Evolutionary conservation across 1,139 yeast genomes (phyloP).

Genomic region (Suhomyces kunorum): DNA sequence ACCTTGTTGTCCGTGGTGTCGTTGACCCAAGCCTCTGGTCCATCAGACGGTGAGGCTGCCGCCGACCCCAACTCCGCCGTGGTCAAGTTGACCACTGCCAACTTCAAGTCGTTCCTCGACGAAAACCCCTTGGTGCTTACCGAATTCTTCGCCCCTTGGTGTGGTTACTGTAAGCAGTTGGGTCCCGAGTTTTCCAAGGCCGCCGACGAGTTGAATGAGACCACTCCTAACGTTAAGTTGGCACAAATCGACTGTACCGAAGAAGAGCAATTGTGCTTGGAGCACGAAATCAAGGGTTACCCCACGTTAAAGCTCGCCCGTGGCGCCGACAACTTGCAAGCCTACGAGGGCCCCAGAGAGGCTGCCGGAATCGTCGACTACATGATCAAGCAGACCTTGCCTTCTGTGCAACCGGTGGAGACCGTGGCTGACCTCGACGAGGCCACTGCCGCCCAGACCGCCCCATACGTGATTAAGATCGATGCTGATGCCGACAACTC

Average conservation of each 20-base stretch:
- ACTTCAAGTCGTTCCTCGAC: constrained; percentile 63
- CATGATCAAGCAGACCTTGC: constrained; percentile 82
- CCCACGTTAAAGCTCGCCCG: constrained; percentile 89
- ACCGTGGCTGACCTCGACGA: constrained; percentile 52
- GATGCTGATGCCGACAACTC: constrained; percentile 9
- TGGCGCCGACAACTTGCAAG: constrained; percentile 17
- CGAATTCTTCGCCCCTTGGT: constrained; percentile 99
- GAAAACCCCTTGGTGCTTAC: constrained; percentile 83
- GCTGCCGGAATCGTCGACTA: constrained; percentile 74
- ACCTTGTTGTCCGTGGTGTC: constrained; percentile 41
- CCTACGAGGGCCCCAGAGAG: constrained; percentile 80
- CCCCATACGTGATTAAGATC: constrained; percentile 56
- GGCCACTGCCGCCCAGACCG: constrained; percentile 46
- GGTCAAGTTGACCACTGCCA: constrained; percentile 64
- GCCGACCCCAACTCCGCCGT: constrained; percentile 89
- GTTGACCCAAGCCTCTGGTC: constrained; percentile 39
- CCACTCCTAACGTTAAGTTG: constrained; percentile 63
- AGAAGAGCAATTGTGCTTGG: constrained; percentile 76
- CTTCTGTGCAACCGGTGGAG: constrained; percentile 64
- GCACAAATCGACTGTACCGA: constrained; percentile 95
- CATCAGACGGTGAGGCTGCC: constrained; percentile 57
- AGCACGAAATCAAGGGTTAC: constrained; percentile 80
- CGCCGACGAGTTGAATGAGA: constrained; percentile 68
- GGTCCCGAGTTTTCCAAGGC: constrained; percentile 91
- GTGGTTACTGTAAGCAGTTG: constrained; percentile 95